Evolutionary conservation across 2,329 filamentous ascomycete species (phyloP).

Genomic region (Chalara sp.): DNA sequence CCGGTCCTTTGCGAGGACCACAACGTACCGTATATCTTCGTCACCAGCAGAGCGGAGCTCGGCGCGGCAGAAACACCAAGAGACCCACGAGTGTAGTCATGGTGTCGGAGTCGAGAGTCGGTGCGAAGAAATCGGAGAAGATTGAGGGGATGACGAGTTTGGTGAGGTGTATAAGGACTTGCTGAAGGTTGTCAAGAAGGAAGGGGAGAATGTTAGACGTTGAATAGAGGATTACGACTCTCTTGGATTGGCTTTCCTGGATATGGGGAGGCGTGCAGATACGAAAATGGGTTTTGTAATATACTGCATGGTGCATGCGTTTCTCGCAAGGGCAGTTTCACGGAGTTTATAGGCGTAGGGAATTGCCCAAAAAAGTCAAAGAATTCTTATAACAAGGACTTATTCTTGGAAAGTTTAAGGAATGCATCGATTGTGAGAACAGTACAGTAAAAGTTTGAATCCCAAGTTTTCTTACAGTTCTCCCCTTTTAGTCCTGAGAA

Average conservation of each 20-base stretch:
- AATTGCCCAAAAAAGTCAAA: no score
- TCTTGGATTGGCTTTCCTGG: neutral
- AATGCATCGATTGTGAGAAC: no score
- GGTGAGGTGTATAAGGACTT: conserved; percentile 57
- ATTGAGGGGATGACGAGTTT: conserved; percentile 50
- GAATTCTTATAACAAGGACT: no score
- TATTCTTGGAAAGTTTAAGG: no score
- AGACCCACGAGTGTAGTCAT: conserved; percentile 94
- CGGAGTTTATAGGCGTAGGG: no score
- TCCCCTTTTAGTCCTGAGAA: no score
- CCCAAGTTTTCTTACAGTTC: no score
- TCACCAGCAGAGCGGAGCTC: conserved; percentile 85
- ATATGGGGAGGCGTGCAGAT: neutral
- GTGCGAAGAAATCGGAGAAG: conserved; percentile 31
- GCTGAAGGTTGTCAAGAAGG: conserved; percentile 60
- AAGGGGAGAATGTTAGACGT: conserved; percentile 42
- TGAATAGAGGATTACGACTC: conserved; percentile 10
- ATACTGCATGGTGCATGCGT: neutral
- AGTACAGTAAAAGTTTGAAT: no score
- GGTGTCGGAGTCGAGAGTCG: conserved; percentile 55
- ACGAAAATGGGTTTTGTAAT: neutral
- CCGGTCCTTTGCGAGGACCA: conserved; percentile 98
- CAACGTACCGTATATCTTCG: conserved; percentile 94
- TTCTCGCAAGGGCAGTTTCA: no score
- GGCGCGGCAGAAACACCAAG: conserved; percentile 91